phyloP scores from a whole-genome alignment of 371 early-diverging fungal species.

The Mortierella sp. region DNA sequence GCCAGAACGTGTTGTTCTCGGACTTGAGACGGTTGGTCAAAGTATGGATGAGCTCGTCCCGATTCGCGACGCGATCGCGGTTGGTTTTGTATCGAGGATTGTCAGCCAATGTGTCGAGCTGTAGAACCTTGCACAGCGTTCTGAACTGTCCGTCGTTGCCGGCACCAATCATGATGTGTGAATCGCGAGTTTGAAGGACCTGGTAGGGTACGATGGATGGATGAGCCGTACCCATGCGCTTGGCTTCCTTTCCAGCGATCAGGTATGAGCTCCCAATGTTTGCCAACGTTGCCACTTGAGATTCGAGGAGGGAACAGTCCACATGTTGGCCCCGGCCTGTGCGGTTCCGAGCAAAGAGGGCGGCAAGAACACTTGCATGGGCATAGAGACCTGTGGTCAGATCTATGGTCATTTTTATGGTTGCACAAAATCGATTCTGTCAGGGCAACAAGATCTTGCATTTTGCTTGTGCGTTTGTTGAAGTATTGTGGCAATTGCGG shows the following conservation, averaged over 20 bases:
- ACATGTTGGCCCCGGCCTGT: constrained; percentile 85
- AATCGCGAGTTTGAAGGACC: constrained; percentile 84
- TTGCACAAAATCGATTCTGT: too few species aligned
- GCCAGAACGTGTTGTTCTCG: constrained; percentile 70
- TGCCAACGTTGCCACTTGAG: constrained; percentile 87
- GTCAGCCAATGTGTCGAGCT: constrained; percentile 59
- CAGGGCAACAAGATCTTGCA: too few species aligned
- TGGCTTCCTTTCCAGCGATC: constrained; percentile 82
- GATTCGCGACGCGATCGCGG: constrained; percentile 76
- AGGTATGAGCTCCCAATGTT: constrained; percentile 91
- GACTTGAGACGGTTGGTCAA: constrained; percentile 62
- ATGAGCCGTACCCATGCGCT: constrained; percentile 89
- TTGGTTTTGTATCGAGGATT: constrained; percentile 74
- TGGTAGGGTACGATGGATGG: constrained; percentile 94
- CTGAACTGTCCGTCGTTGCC: constrained; percentile 89
- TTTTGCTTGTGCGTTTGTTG: too few species aligned
- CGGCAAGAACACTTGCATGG: constrained; percentile 90
- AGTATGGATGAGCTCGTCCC: constrained; percentile 66
- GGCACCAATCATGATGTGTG: constrained; percentile 87
- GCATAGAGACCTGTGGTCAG: constrained; percentile 87
- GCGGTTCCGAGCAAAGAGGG: constrained; percentile 74
- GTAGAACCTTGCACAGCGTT: constrained; percentile 67
- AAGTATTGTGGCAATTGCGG: too few species aligned
- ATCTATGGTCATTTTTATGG: constrained; percentile 48
- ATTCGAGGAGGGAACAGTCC: constrained; percentile 87